Evolutionary conservation across 108 stramenopile species (phyloP).

Genomic region (Chaetoceros tenuissimus): DNA sequence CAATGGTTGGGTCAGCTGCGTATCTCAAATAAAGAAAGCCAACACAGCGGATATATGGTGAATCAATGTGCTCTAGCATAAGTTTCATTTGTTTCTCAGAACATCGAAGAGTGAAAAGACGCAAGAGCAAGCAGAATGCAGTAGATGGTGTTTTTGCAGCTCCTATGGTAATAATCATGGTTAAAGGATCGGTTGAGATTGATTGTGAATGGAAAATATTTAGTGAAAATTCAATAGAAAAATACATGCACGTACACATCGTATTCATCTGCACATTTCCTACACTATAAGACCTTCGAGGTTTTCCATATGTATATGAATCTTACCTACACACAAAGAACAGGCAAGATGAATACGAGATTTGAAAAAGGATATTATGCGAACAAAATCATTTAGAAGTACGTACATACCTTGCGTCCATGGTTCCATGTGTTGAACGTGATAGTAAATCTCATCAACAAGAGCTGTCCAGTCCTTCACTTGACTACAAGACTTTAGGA

Average conservation of each 20-base stretch:
- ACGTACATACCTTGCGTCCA: conserved; percentile 67
- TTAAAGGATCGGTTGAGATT: conserved; percentile 2
- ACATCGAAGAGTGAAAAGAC: conserved; percentile 84
- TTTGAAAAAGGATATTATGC: not conserved
- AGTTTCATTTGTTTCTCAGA: conserved; percentile 87
- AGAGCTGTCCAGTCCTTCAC: conserved; percentile 76
- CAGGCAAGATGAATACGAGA: no score
- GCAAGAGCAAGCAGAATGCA: conserved; percentile 90
- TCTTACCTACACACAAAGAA: no score
- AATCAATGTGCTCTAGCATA: conserved; percentile 80
- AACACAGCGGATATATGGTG: conserved; percentile 88
- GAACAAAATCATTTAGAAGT: no score
- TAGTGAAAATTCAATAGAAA: not conserved
- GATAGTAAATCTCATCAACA: conserved; percentile 89
- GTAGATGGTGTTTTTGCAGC: conserved; percentile 73
- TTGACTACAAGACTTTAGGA: conserved; percentile 72
- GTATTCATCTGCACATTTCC: no score
- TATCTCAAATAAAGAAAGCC: conserved; percentile 95
- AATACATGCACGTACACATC: no score
- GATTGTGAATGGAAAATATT: not conserved
- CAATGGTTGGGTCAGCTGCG: conserved; percentile 69
- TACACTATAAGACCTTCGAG: no score
- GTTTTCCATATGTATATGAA: no score
- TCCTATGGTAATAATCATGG: conserved; percentile 7
- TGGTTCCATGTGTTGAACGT: conserved; percentile 88